Evolutionary conservation across 2,329 filamentous ascomycete species (phyloP), one percentile per base, ranked within the genome.

Genomic region (Aureobasidium sp.): DNA sequence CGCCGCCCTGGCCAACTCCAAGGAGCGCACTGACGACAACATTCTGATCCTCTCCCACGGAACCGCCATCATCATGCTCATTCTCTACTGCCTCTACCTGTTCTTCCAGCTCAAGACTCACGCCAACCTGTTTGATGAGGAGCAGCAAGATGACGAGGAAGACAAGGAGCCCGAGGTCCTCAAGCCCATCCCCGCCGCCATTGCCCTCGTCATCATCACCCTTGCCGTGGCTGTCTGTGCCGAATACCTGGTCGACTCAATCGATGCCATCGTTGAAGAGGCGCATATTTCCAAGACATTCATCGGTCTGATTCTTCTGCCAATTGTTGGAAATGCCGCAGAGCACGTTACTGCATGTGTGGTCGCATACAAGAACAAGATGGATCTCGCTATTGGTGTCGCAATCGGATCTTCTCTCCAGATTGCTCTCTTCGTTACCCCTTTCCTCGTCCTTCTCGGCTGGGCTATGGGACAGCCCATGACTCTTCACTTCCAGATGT

Each of bases 401-500:
- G 83, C 83, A 0, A 81, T 86, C 23, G 84, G 84, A n/a, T 84
- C 81, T 0, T 83, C 79, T 63, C 82, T 86, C 77, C 84, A 86
- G 69, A 83, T 83, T 60, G 79, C 81, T 4, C 75, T 83, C 25
- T 80, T 83, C 64, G 81, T 82, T 46, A 83, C 80, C 2, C 81
- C 81, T 6, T 80, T 81, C 71, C 71, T 83, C 55, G 80, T 83
- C 60, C 77, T 83, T 43, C 74, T 82, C 10, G 81, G 81, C 54
- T 82, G 80, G 80, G 76, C 78, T 66, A 78, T 83, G 61, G 75
- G 73, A 23, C 68, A 78, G 64, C 73, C 75, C 49, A 81, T 82
- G 79, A 78, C 87, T 29, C 79, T 95, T 35, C 91, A 93, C 76
- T 95, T 95, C 73, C 90, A 90, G 62, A 81, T 90, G 51, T 95